Evolutionary conservation across 441 rosid species (phyloP), one percentile per base, ranked within the genome.

Genomic region (Aleurites moluccanus): DNA sequence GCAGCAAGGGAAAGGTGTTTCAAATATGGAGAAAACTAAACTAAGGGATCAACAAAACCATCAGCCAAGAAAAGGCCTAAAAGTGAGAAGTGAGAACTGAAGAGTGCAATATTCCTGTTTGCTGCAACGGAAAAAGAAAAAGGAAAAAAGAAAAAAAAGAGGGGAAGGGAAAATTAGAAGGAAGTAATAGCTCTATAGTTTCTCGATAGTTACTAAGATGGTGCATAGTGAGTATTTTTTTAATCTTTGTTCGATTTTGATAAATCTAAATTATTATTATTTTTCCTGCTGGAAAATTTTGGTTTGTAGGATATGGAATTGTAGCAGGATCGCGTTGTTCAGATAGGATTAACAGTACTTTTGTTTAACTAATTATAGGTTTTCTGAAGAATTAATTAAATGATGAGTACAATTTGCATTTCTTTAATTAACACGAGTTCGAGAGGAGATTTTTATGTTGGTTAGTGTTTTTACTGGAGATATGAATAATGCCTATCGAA

Each of bases 41-140:
- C n/a, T 16, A 74, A 21, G 67, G 69, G 63, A 65, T 35, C 77
- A 15, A 74, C 67, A 10, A 70, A 61, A 74, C 33, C 55, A 72
- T 78, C 80, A 65, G 66, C 83, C 70, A 85, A 85, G 81, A 87
- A 77, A 77, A 77, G 80, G 61, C 85, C 56, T 13, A 83, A 80
- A 76, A 73, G 52, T 63, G n/a, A n/a, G n/a, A n/a, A n/a, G n/a
- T n/a, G 77, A 79, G 69, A 67, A 66, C 13, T 80, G 76, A 85
- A 70, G 64, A 53, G 16, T 63, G 55, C 3, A 56, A 18, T 16
- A 15, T 42, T 35, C 14, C 23, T 62, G 50, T 60, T 50, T 45
- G 23, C 53, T 38, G n/a, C 18, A 2, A 1, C 57, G n/a, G 40
- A 71, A 28, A 16, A 50, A 4, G 9, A n/a, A n/a, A n/a, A n/a